phyloP scores from a whole-genome alignment of 805 yeast species.

The Yamadazyma ubonensis region DNA sequence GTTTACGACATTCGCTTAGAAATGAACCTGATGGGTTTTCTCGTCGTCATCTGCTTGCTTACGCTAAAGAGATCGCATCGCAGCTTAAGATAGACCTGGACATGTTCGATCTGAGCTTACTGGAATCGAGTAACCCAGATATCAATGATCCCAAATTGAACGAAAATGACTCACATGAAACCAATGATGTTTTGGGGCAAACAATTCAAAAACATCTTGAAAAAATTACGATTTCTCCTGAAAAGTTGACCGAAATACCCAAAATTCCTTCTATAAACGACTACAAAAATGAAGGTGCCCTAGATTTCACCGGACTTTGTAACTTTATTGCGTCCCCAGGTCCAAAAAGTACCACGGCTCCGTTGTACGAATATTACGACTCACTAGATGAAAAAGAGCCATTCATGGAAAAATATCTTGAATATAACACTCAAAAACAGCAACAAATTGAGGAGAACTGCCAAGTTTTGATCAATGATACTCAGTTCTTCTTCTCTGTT shows the following conservation, averaged over 20 bases:
- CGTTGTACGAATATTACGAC: slow-evolving; percentile 20
- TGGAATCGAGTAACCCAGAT: too few species aligned
- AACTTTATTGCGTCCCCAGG: slow-evolving; percentile 19
- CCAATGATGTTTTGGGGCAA: too few species aligned
- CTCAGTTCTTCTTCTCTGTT: not conserved
- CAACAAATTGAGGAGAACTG: slow-evolving; percentile 27
- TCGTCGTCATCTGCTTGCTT: too few species aligned
- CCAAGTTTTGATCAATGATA: slow-evolving; percentile 8
- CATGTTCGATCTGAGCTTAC: too few species aligned
- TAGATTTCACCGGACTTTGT: slow-evolving; percentile 23
- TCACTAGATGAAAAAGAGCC: slow-evolving; percentile 12
- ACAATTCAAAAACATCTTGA: too few species aligned
- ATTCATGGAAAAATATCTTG: slow-evolving; percentile 26
- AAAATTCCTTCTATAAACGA: too few species aligned
- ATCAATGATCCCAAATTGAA: too few species aligned
- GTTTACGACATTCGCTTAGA: slow-evolving; percentile 11
- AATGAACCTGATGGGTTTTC: slow-evolving; percentile 6
- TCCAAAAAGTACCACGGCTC: slow-evolving; percentile 16
- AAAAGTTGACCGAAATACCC: too few species aligned
- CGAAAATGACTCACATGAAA: too few species aligned
- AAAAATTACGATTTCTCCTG: too few species aligned
- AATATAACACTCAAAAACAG: slow-evolving; percentile 26
- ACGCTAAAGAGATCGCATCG: too few species aligned
- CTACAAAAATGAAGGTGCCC: slow-evolving; percentile 17
- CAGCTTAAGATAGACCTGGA: too few species aligned